Percentiles rank a stretch among this genome's conserved stretches.
Conservation (phyloP, 179 eudicot genomes). For the Spergularia azorica region DNA sequence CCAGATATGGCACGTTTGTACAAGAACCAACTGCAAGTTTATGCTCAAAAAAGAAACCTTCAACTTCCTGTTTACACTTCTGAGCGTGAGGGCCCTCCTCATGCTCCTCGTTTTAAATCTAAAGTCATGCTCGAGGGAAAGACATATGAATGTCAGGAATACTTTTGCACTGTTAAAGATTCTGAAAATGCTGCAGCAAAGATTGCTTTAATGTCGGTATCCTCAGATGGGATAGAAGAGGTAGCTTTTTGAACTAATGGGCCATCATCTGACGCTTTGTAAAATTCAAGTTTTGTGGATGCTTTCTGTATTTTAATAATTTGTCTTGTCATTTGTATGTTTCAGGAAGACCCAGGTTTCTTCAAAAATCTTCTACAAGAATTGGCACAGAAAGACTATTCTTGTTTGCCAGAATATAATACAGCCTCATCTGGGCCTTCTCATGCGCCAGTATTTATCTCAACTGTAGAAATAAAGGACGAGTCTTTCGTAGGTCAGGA, state of each 20-base stretch:
- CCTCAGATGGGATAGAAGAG: slow-evolving; percentile 48
- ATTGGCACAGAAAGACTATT: slow-evolving; percentile 53
- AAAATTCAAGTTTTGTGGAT: not conserved
- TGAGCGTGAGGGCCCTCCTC: slow-evolving; percentile 78
- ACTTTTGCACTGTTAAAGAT: slow-evolving; percentile 62
- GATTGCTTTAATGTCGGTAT: slow-evolving; percentile 53
- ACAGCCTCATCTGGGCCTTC: slow-evolving; percentile 55
- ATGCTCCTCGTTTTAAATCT: slow-evolving; percentile 60
- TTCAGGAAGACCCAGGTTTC: slow-evolving; percentile 58
- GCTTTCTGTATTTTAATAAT: not conserved
- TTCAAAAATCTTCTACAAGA: slow-evolving; percentile 75
- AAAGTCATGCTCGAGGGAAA: slow-evolving; percentile 60
- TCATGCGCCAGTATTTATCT: slow-evolving; percentile 58
- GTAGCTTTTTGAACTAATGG: slow-evolving; percentile 31
- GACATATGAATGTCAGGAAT: slow-evolving; percentile 46
- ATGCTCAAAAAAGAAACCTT: slow-evolving; percentile 66
- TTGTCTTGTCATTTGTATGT: slow-evolving; percentile 13
- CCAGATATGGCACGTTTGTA: slow-evolving; percentile 46
- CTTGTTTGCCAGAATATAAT: slow-evolving; percentile 53
- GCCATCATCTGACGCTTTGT: slow-evolving; percentile 2
- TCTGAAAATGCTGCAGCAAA: slow-evolving; percentile 92
- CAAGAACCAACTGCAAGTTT: slow-evolving; percentile 67
- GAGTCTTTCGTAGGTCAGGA: slow-evolving; percentile 50
- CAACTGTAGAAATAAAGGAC: slow-evolving; percentile 53
- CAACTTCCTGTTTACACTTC: slow-evolving; percentile 53